phyloP scores from a whole-genome alignment of 352 stramenopile species.

The Pythium scleroteichum region DNA sequence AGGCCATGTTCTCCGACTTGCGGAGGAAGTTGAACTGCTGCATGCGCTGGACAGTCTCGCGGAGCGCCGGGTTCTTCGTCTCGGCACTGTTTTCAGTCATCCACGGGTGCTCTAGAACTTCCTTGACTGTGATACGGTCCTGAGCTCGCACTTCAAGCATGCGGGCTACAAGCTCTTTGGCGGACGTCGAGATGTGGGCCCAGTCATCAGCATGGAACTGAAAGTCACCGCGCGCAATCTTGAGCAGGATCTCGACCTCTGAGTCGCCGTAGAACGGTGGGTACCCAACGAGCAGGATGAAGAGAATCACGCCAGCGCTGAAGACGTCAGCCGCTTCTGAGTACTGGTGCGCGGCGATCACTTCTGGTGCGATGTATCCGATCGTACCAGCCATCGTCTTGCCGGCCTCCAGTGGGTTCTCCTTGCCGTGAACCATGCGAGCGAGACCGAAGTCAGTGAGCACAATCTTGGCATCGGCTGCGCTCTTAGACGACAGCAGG shows the following conservation, averaged over 20 bases:
- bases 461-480: slow-evolving; percentile 59
- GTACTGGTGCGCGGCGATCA: slow-evolving; percentile 70
- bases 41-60: slow-evolving; percentile 48
- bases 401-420: slow-evolving; percentile 59
- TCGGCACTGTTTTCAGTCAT: slow-evolving; percentile 33
- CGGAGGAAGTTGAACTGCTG: slow-evolving; percentile 81
- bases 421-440: slow-evolving; percentile 72
- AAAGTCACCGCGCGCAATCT: slow-evolving; percentile 74
- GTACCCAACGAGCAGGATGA: slow-evolving; percentile 79
- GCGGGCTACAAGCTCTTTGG: slow-evolving; percentile 65
- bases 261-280: slow-evolving; percentile 74
- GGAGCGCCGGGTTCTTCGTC: slow-evolving; percentile 34
- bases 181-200: slow-evolving; percentile 50
- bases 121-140: slow-evolving; percentile 71
- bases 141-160: slow-evolving; percentile 78
- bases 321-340: slow-evolving; percentile 73
- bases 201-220: slow-evolving; percentile 69
- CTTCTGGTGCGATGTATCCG: slow-evolving; percentile 78
- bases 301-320: slow-evolving; percentile 79
- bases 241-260: slow-evolving; percentile 76
- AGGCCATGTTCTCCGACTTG: slow-evolving; percentile 78
- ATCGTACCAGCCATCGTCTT: slow-evolving; percentile 76
- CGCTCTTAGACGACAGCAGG: slow-evolving; percentile 51
- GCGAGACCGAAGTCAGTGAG: slow-evolving; percentile 78
- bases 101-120: slow-evolving; percentile 67